Evolutionary conservation across 2,329 filamentous ascomycete genomes (phyloP).

Genomic region (Fusarium lateritium): DNA sequence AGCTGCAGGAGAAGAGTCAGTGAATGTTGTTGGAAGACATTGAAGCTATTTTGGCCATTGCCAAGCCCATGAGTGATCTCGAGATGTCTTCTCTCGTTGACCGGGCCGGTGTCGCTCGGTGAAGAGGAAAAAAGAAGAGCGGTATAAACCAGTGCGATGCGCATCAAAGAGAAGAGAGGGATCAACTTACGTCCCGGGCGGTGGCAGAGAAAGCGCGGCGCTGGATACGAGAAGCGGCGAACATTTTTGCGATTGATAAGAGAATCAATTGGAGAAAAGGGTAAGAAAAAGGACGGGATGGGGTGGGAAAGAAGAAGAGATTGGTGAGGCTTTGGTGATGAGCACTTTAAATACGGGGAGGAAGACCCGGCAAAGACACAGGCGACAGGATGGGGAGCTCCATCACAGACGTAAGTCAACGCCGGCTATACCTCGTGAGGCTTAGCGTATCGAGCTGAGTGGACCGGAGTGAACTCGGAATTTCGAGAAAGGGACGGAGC

Average conservation of each 20-base stretch:
- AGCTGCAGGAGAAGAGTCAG: constrained; percentile 69
- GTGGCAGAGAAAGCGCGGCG: constrained; percentile 86
- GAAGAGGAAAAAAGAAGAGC: constrained; percentile 33
- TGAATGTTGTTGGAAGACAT: constrained; percentile 1
- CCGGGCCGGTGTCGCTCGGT: constrained; percentile 41
- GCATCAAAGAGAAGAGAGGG: constrained; percentile 15
- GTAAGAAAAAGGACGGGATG: constrained; percentile 41
- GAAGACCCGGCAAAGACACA: constrained; percentile 33
- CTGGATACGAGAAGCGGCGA: constrained; percentile 79
- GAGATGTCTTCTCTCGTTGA: constrained; percentile 9
- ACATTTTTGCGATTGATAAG: constrained; percentile 70
- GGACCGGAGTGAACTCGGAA: constrained; percentile 47
- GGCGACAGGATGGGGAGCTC: constrained; percentile 35
- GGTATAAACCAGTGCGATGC: constrained; percentile 17
- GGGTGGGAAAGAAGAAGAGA: constrained; percentile 42
- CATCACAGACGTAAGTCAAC: constrained; percentile 25
- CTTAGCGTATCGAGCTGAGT: constrained; percentile 37
- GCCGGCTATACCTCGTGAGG: constrained; percentile 13
- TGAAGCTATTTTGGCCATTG: not conserved
- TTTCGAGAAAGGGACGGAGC: constrained; percentile 43
- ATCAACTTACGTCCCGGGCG: constrained; percentile 77
- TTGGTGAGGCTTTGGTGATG: constrained; percentile 38
- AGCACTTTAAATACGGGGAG: constrained; percentile 48
- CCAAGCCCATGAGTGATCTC: not conserved
- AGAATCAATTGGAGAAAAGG: constrained; percentile 45